Evolutionary conservation across 2,329 filamentous ascomycete genomes (phyloP).

Genomic region (Fusarium sp.): DNA sequence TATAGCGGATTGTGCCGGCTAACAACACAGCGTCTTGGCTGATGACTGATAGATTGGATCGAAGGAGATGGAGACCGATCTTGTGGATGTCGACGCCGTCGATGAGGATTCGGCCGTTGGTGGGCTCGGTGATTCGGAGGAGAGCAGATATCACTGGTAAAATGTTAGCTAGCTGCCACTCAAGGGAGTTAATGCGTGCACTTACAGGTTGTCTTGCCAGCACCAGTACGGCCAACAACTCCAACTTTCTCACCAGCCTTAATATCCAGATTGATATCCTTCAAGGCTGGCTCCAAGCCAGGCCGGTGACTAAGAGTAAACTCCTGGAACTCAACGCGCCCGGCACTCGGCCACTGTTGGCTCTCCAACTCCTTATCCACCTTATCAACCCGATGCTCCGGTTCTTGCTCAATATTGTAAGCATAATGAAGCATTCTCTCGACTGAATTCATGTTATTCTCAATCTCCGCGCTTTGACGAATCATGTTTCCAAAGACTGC

Average conservation of each 20-base stretch:
- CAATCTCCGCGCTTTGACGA: conserved; percentile 62
- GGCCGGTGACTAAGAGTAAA: conserved; percentile 27
- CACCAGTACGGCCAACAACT: conserved; percentile 24
- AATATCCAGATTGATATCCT: conserved; percentile 12
- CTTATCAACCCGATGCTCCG: not conserved
- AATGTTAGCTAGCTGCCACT: not conserved
- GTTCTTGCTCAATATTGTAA: conserved; percentile 59
- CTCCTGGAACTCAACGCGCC: conserved; percentile 17
- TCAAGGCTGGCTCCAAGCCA: conserved; percentile 16
- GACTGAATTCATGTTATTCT: conserved; percentile 97
- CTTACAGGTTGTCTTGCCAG: conserved; percentile 28
- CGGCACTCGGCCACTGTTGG: not conserved
- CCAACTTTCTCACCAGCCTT: conserved; percentile 23
- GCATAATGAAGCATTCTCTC: conserved; percentile 92
- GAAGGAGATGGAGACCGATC: conserved; percentile 19
- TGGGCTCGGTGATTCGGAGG: conserved; percentile 18
- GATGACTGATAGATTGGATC: conserved; percentile 26
- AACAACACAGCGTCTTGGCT: conserved; percentile 32
- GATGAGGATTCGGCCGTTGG: conserved; percentile 23
- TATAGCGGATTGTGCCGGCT: conserved; percentile 25
- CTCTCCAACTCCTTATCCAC: conserved; percentile 5
- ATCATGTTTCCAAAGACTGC: conserved; percentile 72
- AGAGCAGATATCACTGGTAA: conserved; percentile 19
- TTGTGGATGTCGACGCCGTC: conserved; percentile 27
- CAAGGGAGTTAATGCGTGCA: accelerated